Evolutionary conservation across 2,329 filamentous ascomycete genomes (phyloP).

Genomic region (Cercospora brassicicola): DNA sequence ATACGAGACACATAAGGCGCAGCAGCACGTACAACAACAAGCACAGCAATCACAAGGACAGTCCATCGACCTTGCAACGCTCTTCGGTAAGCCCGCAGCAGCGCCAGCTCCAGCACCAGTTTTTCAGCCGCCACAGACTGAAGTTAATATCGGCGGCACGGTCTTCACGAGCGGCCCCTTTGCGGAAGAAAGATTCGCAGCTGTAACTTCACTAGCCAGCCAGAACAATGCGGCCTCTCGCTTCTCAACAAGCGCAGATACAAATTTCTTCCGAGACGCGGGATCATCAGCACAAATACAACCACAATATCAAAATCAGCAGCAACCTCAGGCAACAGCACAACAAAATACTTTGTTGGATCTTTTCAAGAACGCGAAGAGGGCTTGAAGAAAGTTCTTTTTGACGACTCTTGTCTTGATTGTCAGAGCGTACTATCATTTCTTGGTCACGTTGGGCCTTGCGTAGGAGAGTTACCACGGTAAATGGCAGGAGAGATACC

Average conservation of each 20-base stretch:
- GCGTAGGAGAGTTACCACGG: background rate
- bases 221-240: slow-evolving; percentile 1
- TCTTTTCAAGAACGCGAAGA: slow-evolving; percentile 34
- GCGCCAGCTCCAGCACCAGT: slow-evolving; percentile 7
- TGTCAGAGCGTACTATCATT: background rate
- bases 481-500: background rate
- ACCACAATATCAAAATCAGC: slow-evolving; percentile 15
- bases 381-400: background rate
- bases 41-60: slow-evolving; percentile 44
- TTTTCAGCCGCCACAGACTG: slow-evolving; percentile 3
- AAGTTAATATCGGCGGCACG: slow-evolving; percentile 10
- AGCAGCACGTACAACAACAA: slow-evolving; percentile 55
- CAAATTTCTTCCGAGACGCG: slow-evolving; percentile 30
- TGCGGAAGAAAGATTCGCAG: slow-evolving; percentile 9
- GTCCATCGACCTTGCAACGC: slow-evolving; percentile 30
- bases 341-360: slow-evolving; percentile 33
- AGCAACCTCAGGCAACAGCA: slow-evolving; percentile 7
- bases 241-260: slow-evolving; percentile 24
- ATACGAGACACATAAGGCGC: slow-evolving; percentile 23
- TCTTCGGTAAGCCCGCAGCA: slow-evolving; percentile 26
- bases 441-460: background rate
- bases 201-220: background rate
- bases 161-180: slow-evolving; percentile 8
- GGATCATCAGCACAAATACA: slow-evolving; percentile 6
- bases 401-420: too few species aligned